Percentiles rank a stretch among this genome's conserved stretches.
These are phyloP conservation scores for Talinum fruticosum DNA, from an alignment of 148 eudicot genomes.

Conservation along the genomic window DNA sequence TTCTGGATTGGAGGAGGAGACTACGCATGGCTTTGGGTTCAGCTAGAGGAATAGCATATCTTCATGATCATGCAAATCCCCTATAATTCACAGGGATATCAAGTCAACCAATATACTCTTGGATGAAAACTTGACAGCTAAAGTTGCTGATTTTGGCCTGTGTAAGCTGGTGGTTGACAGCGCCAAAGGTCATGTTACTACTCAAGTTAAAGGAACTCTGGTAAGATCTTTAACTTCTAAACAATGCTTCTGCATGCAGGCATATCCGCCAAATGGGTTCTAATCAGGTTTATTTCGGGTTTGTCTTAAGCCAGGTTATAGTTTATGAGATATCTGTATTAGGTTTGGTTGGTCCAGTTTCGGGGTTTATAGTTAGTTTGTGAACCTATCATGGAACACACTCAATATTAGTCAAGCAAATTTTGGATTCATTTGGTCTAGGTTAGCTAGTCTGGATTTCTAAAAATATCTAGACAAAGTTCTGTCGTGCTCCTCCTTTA, in stretches of 20 bases:
- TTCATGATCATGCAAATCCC: slow-evolving; percentile 92
- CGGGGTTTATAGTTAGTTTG: too few species aligned
- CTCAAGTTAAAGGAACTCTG: slow-evolving; percentile 95
- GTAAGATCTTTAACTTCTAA: slow-evolving; percentile 30
- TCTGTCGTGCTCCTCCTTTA: too few species aligned
- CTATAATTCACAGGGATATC: slow-evolving; percentile 89
- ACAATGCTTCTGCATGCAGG: neutral
- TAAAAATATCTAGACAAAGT: too few species aligned
- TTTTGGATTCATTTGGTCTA: too few species aligned
- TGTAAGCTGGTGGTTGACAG: slow-evolving; percentile 73
- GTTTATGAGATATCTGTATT: too few species aligned
- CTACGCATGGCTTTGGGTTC: slow-evolving; percentile 80
- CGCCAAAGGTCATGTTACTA: slow-evolving; percentile 66
- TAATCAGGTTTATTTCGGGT: too few species aligned
- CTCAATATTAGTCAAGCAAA: too few species aligned
- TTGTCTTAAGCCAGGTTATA: too few species aligned
- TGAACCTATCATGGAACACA: too few species aligned
- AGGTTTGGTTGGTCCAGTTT: too few species aligned
- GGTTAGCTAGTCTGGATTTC: too few species aligned
- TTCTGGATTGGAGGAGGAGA: slow-evolving; percentile 86
- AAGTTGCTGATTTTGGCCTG: slow-evolving; percentile 90
- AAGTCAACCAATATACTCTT: slow-evolving; percentile 78
- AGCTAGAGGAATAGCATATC: slow-evolving; percentile 86
- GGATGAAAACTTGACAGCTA: slow-evolving; percentile 79
- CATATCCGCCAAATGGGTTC: too few species aligned